phyloP scores from a whole-genome alignment of 2,329 filamentous ascomycete genomes.

The Paecilomyces fulvus region DNA sequence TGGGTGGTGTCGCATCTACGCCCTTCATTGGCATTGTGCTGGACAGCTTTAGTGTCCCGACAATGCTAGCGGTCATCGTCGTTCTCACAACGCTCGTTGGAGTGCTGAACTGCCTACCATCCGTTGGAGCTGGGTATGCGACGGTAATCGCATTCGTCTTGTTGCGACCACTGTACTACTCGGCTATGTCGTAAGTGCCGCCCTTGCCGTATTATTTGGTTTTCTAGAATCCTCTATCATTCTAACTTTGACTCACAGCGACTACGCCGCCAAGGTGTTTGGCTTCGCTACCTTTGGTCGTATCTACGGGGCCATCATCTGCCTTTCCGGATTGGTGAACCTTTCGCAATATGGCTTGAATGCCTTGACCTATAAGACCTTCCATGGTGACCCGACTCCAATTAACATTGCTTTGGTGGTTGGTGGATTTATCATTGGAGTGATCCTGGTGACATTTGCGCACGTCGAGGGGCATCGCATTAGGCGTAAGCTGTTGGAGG shows the following conservation, averaged over 20 bases:
- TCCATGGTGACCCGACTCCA: slow-evolving; percentile 64
- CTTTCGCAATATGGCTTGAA: slow-evolving; percentile 76
- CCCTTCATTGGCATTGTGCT: slow-evolving; percentile 77
- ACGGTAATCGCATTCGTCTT: slow-evolving; percentile 77
- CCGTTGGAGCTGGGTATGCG: slow-evolving; percentile 55
- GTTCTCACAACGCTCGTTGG: slow-evolving; percentile 65
- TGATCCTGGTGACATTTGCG: slow-evolving; percentile 60
- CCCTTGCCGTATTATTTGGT: background rate
- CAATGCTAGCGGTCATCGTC: slow-evolving; percentile 63
- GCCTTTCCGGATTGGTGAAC: slow-evolving; percentile 72
- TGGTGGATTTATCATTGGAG: slow-evolving; percentile 56
- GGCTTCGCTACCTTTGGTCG: slow-evolving; percentile 87
- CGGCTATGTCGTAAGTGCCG: slow-evolving; percentile 59
- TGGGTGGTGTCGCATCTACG: slow-evolving; percentile 71
- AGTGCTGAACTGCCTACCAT: slow-evolving; percentile 64
- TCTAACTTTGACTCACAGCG: slow-evolving; percentile 32
- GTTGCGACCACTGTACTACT: slow-evolving; percentile 85
- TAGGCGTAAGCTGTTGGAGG: slow-evolving; percentile 4
- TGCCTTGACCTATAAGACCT: slow-evolving; percentile 63
- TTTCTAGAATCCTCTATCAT: background rate
- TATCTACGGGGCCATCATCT: slow-evolving; percentile 85
- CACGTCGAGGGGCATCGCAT: slow-evolving; percentile 12
- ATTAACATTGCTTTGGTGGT: slow-evolving; percentile 63
- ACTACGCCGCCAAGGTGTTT: slow-evolving; percentile 87
- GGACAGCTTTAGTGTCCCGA: slow-evolving; percentile 65